These are phyloP conservation scores for Metarhizium anisopliae DNA, from an alignment of 2,329 filamentous ascomycete species.

Conservation along the genomic window DNA sequence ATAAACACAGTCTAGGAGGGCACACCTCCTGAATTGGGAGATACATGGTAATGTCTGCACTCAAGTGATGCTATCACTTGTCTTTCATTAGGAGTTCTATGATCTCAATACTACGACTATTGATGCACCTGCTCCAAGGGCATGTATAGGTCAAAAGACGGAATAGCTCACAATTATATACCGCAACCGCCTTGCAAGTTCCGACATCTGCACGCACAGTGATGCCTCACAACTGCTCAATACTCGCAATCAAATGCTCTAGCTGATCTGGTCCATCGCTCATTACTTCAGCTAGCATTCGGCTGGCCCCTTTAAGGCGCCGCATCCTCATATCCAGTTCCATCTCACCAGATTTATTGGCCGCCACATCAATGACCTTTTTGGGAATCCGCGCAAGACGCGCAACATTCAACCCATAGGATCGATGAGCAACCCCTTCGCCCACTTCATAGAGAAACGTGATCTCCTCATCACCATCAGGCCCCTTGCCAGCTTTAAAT, in stretches of 20 bases:
- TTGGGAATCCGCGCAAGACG: slow-evolving; percentile 73
- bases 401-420: slow-evolving; percentile 91
- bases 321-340: slow-evolving; percentile 63
- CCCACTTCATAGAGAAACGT: slow-evolving; percentile 92
- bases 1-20: background rate
- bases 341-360: slow-evolving; percentile 68
- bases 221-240: slow-evolving; percentile 46
- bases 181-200: background rate
- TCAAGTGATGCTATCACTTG: background rate
- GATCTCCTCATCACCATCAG: slow-evolving; percentile 60
- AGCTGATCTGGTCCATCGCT: slow-evolving; percentile 30
- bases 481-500: slow-evolving; percentile 47
- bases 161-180: slow-evolving; percentile 2
- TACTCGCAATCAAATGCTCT: slow-evolving; percentile 43
- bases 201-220: background rate
- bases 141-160: background rate
- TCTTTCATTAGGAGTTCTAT: background rate
- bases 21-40: background rate
- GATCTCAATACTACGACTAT: background rate
- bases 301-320: slow-evolving; percentile 43
- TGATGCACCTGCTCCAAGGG: background rate
- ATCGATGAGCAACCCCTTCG: slow-evolving; percentile 85
- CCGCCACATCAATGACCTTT: slow-evolving; percentile 68
- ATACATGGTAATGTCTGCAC: background rate
- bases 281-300: slow-evolving; percentile 34